Percentiles rank a stretch among this genome's conserved stretches.
Evolutionary conservation across 768 basidiomycete species (phyloP).

Genomic region (Terana coerulea): DNA sequence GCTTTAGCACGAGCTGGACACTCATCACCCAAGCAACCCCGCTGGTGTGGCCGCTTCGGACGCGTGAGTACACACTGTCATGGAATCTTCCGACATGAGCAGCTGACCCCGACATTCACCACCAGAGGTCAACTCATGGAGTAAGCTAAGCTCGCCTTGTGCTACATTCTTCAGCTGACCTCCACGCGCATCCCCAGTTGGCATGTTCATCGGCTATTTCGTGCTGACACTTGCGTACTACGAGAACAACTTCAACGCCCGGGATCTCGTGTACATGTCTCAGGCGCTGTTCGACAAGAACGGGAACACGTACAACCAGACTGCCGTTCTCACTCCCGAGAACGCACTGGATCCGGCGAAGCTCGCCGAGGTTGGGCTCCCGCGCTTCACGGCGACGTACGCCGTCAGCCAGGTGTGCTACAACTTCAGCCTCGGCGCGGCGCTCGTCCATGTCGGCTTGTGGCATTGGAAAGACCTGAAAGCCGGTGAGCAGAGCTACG

Average conservation of each 20-base stretch:
- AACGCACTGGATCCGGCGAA: conserved; percentile 31
- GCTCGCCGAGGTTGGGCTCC: conserved; percentile 25
- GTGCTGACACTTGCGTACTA: conserved; percentile 41
- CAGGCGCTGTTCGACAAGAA: conserved; percentile 37
- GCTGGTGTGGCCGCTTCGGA: conserved; percentile 52
- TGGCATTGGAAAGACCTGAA: conserved; percentile 51
- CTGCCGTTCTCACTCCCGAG: conserved; percentile 35
- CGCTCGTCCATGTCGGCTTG: conserved; percentile 45
- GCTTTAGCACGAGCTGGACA: conserved; percentile 47
- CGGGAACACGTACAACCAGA: conserved; percentile 39
- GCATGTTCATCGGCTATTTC: conserved; percentile 45
- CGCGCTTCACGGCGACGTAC: conserved; percentile 41
- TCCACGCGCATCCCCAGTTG: conserved; percentile 29
- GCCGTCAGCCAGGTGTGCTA: conserved; percentile 44
- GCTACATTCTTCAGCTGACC: neutral
- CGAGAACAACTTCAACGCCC: conserved; percentile 40
- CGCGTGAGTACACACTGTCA: conserved; percentile 45
- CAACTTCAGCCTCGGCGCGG: conserved; percentile 44
- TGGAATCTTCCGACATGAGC: neutral
- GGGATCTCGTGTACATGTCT: conserved; percentile 43
- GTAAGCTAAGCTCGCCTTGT: conserved; percentile 23
- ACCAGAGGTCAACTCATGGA: conserved; percentile 39
- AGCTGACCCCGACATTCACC: neutral
- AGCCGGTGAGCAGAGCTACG: conserved; percentile 25
- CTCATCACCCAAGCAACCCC: conserved; percentile 53